Evolutionary conservation across 352 stramenopile species (phyloP), one percentile per base, ranked within the genome.

Genomic region (Phytophthora chlamydospora): DNA sequence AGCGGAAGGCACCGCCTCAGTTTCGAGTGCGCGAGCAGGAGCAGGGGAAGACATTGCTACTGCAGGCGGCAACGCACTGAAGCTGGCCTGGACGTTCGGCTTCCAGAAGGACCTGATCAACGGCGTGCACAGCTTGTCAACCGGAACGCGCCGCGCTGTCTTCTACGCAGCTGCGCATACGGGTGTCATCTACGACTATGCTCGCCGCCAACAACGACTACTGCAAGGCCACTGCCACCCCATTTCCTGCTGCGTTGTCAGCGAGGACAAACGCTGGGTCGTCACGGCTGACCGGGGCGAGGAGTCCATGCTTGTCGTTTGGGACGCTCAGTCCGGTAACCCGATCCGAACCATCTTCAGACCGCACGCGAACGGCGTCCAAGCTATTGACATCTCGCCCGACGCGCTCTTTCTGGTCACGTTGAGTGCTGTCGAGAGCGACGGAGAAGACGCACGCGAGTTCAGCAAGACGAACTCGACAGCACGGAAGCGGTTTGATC

Each of bases 181-280:
- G 1, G 93, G 93, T 34, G 78, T 98, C 40, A 93, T 98, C 58
- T 98, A 97, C 64, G 90, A 98, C 79, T 97, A 95, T 38, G 80
- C 83, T 8, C 72, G 80, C 33, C 80, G 91, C 4, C 90, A 82
- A 47, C 92, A 98, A 62, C 76, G 66, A 45, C 74, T 98, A 19
- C 71, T 98, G 6, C 93, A 98, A 68, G 89, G 87, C 3, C 91
- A 97, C 66, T 98, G 90, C 58, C 95, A 98, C 41, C 78, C 85
- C 12, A 98, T 98, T 70, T 90, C 76, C 7, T 90, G 82, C 63
- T 96, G 85, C 51, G 83, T 80, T 21, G 89, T 98, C 17, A 97
- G 88, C 62, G 78, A 94, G 31, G 90, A 97, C 76, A 98, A 98
- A 73, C 86, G 89, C 17, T 98, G 88, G 89, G 91, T 98, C 54